A percentile compares a stretch with the other conserved stretches of the same genome.
Evolutionary conservation across 257 asterid genomes (phyloP).

Genomic region (Catharanthus roseus): DNA sequence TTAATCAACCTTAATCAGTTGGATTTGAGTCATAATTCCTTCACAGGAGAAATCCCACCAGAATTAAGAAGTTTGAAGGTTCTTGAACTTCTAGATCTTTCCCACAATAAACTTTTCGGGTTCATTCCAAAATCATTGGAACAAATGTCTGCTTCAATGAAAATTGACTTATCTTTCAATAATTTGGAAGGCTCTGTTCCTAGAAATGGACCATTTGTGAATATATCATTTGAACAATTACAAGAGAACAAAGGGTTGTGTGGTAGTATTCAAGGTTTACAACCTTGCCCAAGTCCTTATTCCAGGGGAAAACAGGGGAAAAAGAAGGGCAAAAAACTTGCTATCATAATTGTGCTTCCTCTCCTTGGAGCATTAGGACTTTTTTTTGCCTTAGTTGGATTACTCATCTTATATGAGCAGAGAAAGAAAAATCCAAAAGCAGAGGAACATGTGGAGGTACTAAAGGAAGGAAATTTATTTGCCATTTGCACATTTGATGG

Average conservation of each 20-base stretch:
- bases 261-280: conserved; percentile 27
- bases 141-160: conserved; percentile 10
- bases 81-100: not conserved
- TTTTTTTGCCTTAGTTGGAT: not conserved
- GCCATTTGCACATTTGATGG: conserved; percentile 28
- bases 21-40: conserved; percentile 29
- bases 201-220: conserved; percentile 22
- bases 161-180: conserved; percentile 31
- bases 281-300: conserved; percentile 19
- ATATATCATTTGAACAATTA: conserved; percentile 11
- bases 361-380: conserved; percentile 16
- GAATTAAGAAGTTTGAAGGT: not conserved
- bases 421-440: too few species aligned
- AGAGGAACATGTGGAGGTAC: too few species aligned
- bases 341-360: not conserved
- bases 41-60: conserved; percentile 26
- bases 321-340: too few species aligned
- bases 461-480: conserved; percentile 14
- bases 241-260: conserved; percentile 29
- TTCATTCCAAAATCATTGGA: conserved; percentile 21
- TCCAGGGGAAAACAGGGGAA: too few species aligned
- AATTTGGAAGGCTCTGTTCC: conserved; percentile 38
- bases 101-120: conserved; percentile 19
- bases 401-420: not conserved
- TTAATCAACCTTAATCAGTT: conserved; percentile 15